Evolutionary conservation across 139 green algal genomes (phyloP), one percentile per base, ranked within the genome.

Genomic region (Ettlia oleoabundans): DNA sequence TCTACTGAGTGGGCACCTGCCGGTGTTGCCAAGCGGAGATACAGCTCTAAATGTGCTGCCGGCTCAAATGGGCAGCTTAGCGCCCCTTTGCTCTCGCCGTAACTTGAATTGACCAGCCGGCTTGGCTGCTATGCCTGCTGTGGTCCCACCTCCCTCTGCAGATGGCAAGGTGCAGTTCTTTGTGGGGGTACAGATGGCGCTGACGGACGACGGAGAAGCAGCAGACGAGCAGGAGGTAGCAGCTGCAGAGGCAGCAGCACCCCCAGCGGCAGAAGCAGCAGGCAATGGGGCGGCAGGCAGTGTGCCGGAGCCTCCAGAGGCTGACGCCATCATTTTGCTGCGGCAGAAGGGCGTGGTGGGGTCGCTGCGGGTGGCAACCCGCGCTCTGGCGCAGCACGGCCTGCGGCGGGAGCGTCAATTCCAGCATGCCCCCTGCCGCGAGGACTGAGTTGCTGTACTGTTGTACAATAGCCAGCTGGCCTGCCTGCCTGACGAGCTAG

Each of bases 101-200:
- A n/a, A n/a, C n/a, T n/a, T n/a, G n/a, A n/a, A n/a, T n/a, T n/a
- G n/a, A n/a, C n/a, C n/a, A n/a, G n/a, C n/a, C n/a, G n/a, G n/a
- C n/a, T 30, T 47, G 65, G 65, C 65, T 72, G 70, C 47, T n/a
- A 15, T 47, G 32, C 64, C 32, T 28, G 15, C 55, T 58, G 47
- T 15, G 13, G 13, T n/a, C 6, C 64, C 32, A 42, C 64, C 64
- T 47, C 2, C 32, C 1, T 4, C 63, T 82, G 62, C 76, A 66
- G 40, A 32, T 9, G 78, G 80, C 15, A 69, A 82, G 66, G 86
- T 95, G 66, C 80, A 88, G 58, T 95, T 89, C 51, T 89, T 90
- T 38, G 87, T 88, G 42, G 92, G 92, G 1, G 89, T 95, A 33
- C 91, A 95, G 30, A 83, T 67, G 42, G 28, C 41, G 40, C 10